phyloP scores from a whole-genome alignment of 805 yeast genomes.

The Nakazawaea ambrosiae region DNA sequence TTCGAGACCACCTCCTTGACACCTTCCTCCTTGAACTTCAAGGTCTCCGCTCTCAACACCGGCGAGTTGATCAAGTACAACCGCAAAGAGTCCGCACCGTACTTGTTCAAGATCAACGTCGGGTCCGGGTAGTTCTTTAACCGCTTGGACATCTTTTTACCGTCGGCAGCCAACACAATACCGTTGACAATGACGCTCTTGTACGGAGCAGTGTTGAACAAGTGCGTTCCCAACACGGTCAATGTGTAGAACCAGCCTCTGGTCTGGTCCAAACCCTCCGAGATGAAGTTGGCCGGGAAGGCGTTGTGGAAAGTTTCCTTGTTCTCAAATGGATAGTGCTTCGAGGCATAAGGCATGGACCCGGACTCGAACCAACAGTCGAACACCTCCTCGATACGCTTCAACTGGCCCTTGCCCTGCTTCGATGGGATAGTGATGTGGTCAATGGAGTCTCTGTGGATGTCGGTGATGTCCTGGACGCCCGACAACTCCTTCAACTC shows the following conservation, averaged over 20 bases:
- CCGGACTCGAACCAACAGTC: constrained; percentile 99
- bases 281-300: constrained; percentile 96
- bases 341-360: constrained; percentile 96
- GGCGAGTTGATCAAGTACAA: constrained; percentile 96
- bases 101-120: constrained; percentile 64
- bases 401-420: constrained; percentile 79
- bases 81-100: constrained; percentile 98
- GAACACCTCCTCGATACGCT: constrained; percentile 93
- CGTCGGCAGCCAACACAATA: constrained; percentile 94
- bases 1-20: constrained; percentile 96
- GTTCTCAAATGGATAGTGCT: constrained; percentile 94
- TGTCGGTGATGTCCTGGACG: constrained; percentile 69
- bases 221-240: constrained; percentile 90
- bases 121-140: constrained; percentile 98
- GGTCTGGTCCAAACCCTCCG: constrained; percentile 99
- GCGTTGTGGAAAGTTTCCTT: constrained; percentile 59
- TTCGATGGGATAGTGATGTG: constrained; percentile 88
- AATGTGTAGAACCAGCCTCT: constrained; percentile 99
- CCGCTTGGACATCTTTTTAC: constrained; percentile 98
- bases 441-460: constrained; percentile 93
- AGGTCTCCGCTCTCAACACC: constrained; percentile 91
- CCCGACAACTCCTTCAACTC: constrained; percentile 87
- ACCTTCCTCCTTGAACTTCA: constrained; percentile 98
- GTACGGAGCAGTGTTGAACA: constrained; percentile 89
- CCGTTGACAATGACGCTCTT: constrained; percentile 94